Conservation (phyloP, 2,329 filamentous ascomycete species). For the Colletotrichum lindemuthianum region DNA sequence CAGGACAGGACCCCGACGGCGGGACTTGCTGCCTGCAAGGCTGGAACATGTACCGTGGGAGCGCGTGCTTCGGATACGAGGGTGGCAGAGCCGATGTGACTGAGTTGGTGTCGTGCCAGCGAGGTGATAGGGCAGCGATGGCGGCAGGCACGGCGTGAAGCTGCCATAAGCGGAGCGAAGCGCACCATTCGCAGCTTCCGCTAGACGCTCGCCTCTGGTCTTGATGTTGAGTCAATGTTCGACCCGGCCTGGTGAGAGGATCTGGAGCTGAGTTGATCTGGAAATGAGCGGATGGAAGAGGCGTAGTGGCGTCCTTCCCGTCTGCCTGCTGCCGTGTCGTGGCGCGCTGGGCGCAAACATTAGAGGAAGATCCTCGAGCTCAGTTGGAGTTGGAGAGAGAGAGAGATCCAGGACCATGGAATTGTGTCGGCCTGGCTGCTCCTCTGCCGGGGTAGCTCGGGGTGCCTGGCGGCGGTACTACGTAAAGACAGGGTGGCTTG, state of each 20-base stretch:
- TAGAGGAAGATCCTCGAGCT: neutral
- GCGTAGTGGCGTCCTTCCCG: neutral
- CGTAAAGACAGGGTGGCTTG: neutral
- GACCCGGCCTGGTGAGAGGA: no score
- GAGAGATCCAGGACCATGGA: constrained; percentile 22
- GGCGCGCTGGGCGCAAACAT: neutral
- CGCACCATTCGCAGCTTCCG: neutral
- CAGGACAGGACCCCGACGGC: neutral
- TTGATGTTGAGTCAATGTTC: no score
- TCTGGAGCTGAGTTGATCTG: neutral
- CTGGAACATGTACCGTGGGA: neutral
- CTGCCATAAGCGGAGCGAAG: neutral
- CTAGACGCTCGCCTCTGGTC: no score
- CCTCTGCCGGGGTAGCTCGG: constrained; percentile 8
- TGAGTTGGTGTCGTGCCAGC: neutral
- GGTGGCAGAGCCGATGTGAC: neutral
- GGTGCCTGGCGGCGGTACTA: neutral
- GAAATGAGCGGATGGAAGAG: neutral
- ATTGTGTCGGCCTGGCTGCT: neutral
- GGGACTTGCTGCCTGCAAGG: neutral
- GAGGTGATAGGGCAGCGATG: neutral
- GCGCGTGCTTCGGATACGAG: neutral
- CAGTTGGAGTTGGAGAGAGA: neutral
- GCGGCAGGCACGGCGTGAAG: neutral
- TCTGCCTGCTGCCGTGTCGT: neutral